These are phyloP conservation scores for Kodamaea arcana DNA, from an alignment of 1,139 yeast genomes.

Conservation along the genomic window DNA sequence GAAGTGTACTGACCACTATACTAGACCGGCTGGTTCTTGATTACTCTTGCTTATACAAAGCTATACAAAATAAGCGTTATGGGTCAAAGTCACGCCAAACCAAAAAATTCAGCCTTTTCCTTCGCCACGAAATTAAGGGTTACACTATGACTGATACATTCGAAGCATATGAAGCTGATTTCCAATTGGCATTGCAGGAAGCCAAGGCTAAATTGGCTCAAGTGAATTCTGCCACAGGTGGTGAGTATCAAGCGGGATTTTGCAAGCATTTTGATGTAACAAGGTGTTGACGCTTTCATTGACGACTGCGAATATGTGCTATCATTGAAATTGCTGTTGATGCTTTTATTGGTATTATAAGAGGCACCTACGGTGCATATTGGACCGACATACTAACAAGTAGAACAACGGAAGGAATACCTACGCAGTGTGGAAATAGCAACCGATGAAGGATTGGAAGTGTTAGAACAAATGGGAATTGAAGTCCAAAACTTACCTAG, in stretches of 20 bases:
- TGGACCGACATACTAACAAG: slow-evolving; percentile 12
- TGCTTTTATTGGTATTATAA: too few species aligned
- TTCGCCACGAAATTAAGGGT: slow-evolving; percentile 1
- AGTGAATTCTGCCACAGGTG: slow-evolving; percentile 49
- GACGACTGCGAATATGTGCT: too few species aligned
- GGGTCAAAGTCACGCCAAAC: too few species aligned
- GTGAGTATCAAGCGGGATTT: slow-evolving; percentile 41
- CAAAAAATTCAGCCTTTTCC: neutral
- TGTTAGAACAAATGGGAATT: slow-evolving; percentile 73
- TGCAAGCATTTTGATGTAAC: neutral
- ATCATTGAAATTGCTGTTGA: too few species aligned
- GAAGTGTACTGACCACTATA: slow-evolving; percentile 54
- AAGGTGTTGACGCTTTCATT: too few species aligned
- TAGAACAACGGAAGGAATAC: slow-evolving; percentile 45
- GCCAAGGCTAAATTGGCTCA: slow-evolving; percentile 63
- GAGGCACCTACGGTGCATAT: too few species aligned
- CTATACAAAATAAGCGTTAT: too few species aligned
- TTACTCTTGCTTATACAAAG: neutral
- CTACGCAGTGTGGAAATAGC: slow-evolving; percentile 62
- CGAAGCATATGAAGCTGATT: slow-evolving; percentile 68
- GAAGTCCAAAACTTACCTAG: slow-evolving; percentile 82
- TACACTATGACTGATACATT: slow-evolving; percentile 55
- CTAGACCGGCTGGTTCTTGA: slow-evolving; percentile 18
- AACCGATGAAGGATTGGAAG: slow-evolving; percentile 74
- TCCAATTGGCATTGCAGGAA: slow-evolving; percentile 66